Conservation (phyloP, 225 moss, liverwort and hornwort species). For the Ulota crispa region DNA sequence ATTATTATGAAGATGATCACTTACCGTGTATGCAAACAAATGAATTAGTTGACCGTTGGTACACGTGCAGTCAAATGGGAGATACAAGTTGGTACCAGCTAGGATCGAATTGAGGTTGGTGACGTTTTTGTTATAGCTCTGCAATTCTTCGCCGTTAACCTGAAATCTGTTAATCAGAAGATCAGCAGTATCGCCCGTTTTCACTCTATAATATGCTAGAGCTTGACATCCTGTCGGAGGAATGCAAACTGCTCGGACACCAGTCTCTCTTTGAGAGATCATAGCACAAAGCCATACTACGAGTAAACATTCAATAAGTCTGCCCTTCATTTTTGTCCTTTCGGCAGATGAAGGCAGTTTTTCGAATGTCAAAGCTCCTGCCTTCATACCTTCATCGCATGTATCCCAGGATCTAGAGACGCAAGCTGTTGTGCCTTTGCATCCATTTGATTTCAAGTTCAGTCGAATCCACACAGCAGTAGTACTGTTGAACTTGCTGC, state of each 20-base stretch:
- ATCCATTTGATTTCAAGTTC: background rate
- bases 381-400: conserved; percentile 21
- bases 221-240: conserved; percentile 44
- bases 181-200: conserved; percentile 18
- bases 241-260: conserved; percentile 39
- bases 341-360: conserved; percentile 1
- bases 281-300: conserved; percentile 24
- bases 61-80: conserved; percentile 52
- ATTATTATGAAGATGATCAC: background rate
- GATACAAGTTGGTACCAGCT: conserved; percentile 24
- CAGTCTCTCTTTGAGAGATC: conserved; percentile 13
- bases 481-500: background rate
- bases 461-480: background rate
- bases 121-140: conserved; percentile 33
- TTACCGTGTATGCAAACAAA: conserved; percentile 34
- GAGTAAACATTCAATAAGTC: background rate
- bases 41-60: conserved; percentile 36
- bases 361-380: conserved; percentile 13
- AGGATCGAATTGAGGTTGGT: conserved; percentile 24
- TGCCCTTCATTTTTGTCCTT: conserved; percentile 30
- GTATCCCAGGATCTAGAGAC: conserved; percentile 13
- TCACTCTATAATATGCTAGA: conserved; percentile 43
- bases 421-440: conserved; percentile 6
- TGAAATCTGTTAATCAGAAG: conserved; percentile 23
- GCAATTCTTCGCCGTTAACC: background rate